Percentiles rank a stretch among this genome's conserved stretches.
Evolutionary conservation across 768 basidiomycete genomes (phyloP).

Genomic region (Amanita pallidorosea): DNA sequence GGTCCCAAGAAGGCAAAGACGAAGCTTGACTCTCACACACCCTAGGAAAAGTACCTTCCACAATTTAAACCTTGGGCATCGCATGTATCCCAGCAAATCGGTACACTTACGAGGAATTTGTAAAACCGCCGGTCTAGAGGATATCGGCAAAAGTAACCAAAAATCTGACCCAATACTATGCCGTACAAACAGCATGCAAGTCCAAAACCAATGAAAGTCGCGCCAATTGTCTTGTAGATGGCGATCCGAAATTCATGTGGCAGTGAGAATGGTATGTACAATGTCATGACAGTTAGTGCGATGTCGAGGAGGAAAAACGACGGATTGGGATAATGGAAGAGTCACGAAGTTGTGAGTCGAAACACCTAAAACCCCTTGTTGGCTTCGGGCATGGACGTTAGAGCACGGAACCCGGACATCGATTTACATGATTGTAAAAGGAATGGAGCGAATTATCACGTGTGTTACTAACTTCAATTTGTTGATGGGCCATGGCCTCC

Average conservation of each 20-base stretch:
- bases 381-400: no score
- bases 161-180: slow-evolving; percentile 40
- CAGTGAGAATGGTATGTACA: no score
- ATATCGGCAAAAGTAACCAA: slow-evolving; percentile 45
- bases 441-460: no score
- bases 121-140: slow-evolving; percentile 39
- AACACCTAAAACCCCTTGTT: background rate
- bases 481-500: no score
- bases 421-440: no score
- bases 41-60: slow-evolving; percentile 27
- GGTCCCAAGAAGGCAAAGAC: background rate
- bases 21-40: slow-evolving; percentile 16
- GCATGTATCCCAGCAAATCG: background rate
- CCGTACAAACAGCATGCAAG: slow-evolving; percentile 44
- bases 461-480: no score
- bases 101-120: slow-evolving; percentile 36
- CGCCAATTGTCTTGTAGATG: slow-evolving; percentile 43
- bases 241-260: slow-evolving; percentile 15
- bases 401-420: no score
- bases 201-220: slow-evolving; percentile 48
- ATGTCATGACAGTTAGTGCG: background rate
- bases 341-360: no score
- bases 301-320: background rate
- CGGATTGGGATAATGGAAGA: background rate
- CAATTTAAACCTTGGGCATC: background rate